phyloP scores from a whole-genome alignment of 345 rosid species.

The Arabis alpina region DNA sequence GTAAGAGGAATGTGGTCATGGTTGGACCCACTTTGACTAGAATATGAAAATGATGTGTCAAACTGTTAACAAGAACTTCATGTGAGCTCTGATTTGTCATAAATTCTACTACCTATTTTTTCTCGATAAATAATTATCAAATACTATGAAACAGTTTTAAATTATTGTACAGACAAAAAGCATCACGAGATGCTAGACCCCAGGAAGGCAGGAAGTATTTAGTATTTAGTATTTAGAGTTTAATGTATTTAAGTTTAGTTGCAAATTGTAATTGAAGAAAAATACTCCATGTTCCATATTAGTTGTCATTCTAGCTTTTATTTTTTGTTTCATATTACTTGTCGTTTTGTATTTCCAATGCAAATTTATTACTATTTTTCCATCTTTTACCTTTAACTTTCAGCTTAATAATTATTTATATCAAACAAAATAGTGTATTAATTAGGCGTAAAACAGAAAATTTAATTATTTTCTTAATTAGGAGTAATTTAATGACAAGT shows the following conservation, averaged over 20 bases:
- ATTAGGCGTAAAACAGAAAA: too few species aligned
- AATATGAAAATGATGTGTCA: slow-evolving; percentile 28
- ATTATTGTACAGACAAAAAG: slow-evolving; percentile 13
- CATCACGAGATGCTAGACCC: slow-evolving; percentile 26
- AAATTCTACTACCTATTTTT: slow-evolving; percentile 28
- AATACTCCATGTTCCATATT: too few species aligned
- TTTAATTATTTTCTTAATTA: too few species aligned
- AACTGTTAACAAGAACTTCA: slow-evolving; percentile 32
- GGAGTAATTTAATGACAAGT: too few species aligned
- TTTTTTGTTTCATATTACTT: too few species aligned
- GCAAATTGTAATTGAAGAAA: neutral
- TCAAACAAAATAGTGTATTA: too few species aligned
- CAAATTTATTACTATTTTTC: too few species aligned
- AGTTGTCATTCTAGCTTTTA: too few species aligned
- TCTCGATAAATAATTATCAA: neutral
- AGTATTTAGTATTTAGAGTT: neutral
- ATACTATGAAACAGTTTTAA: neutral
- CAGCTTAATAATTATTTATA: too few species aligned
- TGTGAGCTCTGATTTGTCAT: slow-evolving; percentile 38
- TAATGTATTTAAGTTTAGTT: neutral
- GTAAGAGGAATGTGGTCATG: slow-evolving; percentile 31
- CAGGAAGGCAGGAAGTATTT: neutral
- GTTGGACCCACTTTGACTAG: slow-evolving; percentile 36
- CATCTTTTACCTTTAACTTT: too few species aligned
- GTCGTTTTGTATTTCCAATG: too few species aligned